Evolutionary conservation across 192 early-diverging fungal species (phyloP).

Genomic region (Coemansia sp.): DNA sequence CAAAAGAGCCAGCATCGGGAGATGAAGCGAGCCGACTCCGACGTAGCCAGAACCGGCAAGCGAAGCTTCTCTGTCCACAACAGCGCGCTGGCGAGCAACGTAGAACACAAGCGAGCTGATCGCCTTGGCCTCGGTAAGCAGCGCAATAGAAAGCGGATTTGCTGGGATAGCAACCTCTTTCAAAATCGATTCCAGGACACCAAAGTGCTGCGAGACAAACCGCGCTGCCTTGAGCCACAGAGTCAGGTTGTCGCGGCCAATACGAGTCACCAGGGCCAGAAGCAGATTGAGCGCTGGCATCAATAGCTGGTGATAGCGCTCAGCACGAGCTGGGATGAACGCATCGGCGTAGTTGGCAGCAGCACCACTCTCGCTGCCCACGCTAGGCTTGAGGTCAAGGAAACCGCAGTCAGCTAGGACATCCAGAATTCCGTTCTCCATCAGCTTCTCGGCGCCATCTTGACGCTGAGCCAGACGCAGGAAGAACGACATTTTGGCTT

Average conservation of each 20-base stretch:
- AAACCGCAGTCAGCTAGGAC: slow-evolving; percentile 70
- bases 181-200: slow-evolving; percentile 42
- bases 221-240: slow-evolving; percentile 52
- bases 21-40: slow-evolving; percentile 41
- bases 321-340: slow-evolving; percentile 42
- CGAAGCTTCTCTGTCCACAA: slow-evolving; percentile 50
- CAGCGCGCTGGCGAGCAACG: slow-evolving; percentile 50
- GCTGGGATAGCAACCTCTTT: slow-evolving; percentile 33
- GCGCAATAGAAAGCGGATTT: slow-evolving; percentile 28
- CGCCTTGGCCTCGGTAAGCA: slow-evolving; percentile 44
- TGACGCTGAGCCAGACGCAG: slow-evolving; percentile 70
- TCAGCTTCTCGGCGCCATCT: slow-evolving; percentile 74
- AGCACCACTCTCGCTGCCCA: slow-evolving; percentile 9
- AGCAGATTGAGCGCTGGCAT: slow-evolving; percentile 66
- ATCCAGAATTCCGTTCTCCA: slow-evolving; percentile 80
- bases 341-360: slow-evolving; percentile 37
- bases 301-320: slow-evolving; percentile 66
- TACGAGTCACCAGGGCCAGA: slow-evolving; percentile 45
- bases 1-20: slow-evolving; percentile 45
- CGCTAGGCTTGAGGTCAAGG: slow-evolving; percentile 63
- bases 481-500: slow-evolving; percentile 80
- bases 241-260: slow-evolving; percentile 53
- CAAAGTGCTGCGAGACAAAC: slow-evolving; percentile 46
- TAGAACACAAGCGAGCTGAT: slow-evolving; percentile 37
- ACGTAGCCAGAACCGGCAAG: slow-evolving; percentile 42